Percentiles rank a stretch among this genome's conserved stretches.
These are phyloP conservation scores for Apophysomyces variabilis DNA, from an alignment of 371 early-diverging fungal species.

Conservation along the genomic window DNA sequence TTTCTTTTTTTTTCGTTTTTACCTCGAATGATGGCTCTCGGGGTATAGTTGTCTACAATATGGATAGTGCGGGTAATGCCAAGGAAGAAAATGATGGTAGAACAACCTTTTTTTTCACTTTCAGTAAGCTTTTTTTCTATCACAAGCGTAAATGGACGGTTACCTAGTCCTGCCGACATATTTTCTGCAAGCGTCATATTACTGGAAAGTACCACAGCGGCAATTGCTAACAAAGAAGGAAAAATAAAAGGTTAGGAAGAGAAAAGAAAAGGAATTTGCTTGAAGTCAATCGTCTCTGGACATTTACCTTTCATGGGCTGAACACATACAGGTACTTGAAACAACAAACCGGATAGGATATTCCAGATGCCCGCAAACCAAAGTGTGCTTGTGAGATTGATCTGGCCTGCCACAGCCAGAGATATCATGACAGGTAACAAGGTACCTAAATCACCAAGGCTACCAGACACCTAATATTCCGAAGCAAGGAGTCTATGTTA, in stretches of 20 bases:
- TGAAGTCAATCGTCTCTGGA: not conserved
- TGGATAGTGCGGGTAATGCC: conserved; percentile 76
- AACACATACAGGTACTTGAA: conserved; percentile 85
- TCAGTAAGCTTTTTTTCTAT: not conserved
- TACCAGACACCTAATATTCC: conserved; percentile 63
- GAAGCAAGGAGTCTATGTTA: not conserved
- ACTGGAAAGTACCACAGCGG: conserved; percentile 79
- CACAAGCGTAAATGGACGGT: not conserved
- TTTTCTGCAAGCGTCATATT: conserved; percentile 72
- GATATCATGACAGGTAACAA: conserved; percentile 89
- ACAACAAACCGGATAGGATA: conserved; percentile 76
- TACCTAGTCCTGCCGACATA: conserved; percentile 74
- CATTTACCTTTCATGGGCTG: conserved; percentile 82
- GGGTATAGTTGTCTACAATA: conserved; percentile 73
- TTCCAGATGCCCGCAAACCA: conserved; percentile 92
- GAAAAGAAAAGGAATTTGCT: conserved; percentile 8
- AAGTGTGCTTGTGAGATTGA: conserved; percentile 79
- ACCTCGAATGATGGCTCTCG: conserved; percentile 81
- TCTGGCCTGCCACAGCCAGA: conserved; percentile 73
- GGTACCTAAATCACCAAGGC: conserved; percentile 87
- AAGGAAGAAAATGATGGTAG: conserved; percentile 68
- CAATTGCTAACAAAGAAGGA: conserved; percentile 63
- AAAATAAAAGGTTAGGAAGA: no score
- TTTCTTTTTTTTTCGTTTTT: not conserved
- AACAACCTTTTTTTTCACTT: conserved; percentile 16